Base-by-base conservation (phyloP, 2,329 filamentous ascomycete species). In the Exophiala spinifera region DNA sequence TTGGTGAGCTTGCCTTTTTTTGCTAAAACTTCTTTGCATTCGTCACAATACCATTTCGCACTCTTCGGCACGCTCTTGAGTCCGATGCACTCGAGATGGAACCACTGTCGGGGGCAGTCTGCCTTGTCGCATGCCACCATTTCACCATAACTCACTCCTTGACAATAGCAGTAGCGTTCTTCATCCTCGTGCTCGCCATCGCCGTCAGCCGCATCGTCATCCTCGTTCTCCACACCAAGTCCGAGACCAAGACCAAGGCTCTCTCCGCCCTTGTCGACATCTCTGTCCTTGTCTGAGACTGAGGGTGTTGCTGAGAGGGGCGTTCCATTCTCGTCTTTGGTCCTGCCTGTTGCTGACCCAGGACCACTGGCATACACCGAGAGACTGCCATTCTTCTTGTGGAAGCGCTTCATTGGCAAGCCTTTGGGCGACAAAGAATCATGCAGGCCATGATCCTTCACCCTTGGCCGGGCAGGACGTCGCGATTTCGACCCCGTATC, bases 61-160 rank as follows among this genome's bases (percentile, higher is more conserved):
- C 86, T 89, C 60, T 84, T 83, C n/a, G 89, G 89, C 49, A 88
- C 87, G 55, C 87, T 87, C 64, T 86, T 87, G 64, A 94, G 72
- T 21, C 89, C 89, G 25, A 90, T 88, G 69, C 89, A 94, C 46
- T 85, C 86, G 46, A 94, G 73, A 76, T 91, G 88, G 74, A 91
- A 92, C 88, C 88, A 91, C 70, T 91, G 88, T 58, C 83, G 79
- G 61, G 82, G 79, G 71, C 88, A 91, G 46, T 82, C 81, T 55
- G 86, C 81, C 6, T 83, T 84, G 67, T 91, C 88, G 66, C 88
- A 91, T 2, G 86, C 88, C 40, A 91, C 87, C 88, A 91, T 91
- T 72, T 89, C 87, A 17, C 88, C 88, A 66, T 90, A 91, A 65
- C 87, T 90, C 51, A 90, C 84, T 45, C 85, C 81, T 63, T 90